Percentiles rank a stretch among this genome's conserved stretches.
phyloP scores from a whole-genome alignment of 805 yeast species.

The Spathaspora arborariae region DNA sequence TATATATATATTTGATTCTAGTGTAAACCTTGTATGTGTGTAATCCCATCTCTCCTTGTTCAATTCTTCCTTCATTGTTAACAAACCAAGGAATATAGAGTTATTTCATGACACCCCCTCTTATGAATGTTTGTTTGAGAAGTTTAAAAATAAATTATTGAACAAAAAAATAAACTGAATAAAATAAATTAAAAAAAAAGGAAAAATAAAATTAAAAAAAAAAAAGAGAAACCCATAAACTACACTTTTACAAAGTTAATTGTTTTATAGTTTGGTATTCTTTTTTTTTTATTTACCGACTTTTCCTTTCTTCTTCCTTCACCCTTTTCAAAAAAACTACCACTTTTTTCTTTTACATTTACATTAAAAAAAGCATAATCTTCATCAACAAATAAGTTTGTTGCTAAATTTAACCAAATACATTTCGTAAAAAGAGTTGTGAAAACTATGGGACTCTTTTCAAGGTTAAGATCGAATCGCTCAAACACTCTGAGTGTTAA shows the following conservation, averaged over 20 bases:
- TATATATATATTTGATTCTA: too few relatives aligned
- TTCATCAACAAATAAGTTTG: not conserved
- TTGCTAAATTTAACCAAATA: not conserved
- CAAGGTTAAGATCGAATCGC: constrained; percentile 1
- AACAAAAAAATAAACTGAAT: not conserved
- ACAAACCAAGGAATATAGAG: not conserved
- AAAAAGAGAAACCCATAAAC: not conserved
- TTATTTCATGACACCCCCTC: not conserved
- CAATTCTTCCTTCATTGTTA: not conserved
- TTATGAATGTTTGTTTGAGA: not conserved
- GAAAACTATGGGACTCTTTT: constrained; percentile 4
- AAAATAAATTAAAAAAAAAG: not conserved
- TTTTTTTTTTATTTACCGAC: not conserved
- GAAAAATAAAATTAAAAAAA: not conserved
- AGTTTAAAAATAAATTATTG: not conserved
- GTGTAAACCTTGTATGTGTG: too few relatives aligned
- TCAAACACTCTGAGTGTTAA: not conserved
- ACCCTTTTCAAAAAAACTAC: not conserved
- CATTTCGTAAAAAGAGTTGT: not conserved
- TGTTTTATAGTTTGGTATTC: not conserved
- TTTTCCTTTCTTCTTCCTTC: not conserved
- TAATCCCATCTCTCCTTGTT: not conserved
- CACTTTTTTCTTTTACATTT: not conserved
- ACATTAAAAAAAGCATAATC: not conserved
- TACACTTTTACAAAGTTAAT: not conserved